Percentiles rank a stretch among this genome's conserved stretches.
Evolutionary conservation across 257 asterid species (phyloP).

Genomic region (Echium plantagineum): DNA sequence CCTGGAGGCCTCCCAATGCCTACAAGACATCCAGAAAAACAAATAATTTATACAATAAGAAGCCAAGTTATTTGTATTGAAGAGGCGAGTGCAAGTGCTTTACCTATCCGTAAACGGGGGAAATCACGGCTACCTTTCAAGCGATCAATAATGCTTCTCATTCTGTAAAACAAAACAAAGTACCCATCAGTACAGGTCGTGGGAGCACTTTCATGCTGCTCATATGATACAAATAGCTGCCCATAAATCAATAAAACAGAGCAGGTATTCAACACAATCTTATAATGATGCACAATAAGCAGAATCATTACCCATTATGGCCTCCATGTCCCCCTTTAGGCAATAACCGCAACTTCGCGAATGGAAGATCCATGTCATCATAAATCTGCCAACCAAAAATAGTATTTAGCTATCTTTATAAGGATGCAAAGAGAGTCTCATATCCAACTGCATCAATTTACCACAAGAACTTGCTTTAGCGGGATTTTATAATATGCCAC

Average conservation of each 20-base stretch:
- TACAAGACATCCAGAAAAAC: conserved; percentile 10
- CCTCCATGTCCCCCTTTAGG: conserved; percentile 99
- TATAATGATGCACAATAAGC: not conserved
- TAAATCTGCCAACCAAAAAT: conserved; percentile 41
- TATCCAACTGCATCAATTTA: conserved; percentile 20
- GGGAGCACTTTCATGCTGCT: not conserved
- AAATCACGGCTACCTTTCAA: conserved; percentile 74
- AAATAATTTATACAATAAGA: not conserved
- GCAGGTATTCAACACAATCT: too few relatives aligned
- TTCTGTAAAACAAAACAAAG: conserved; percentile 35
- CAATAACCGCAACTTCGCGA: conserved; percentile 66
- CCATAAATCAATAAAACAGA: conserved; percentile 23
- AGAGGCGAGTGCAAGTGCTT: not conserved
- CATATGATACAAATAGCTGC: conserved; percentile 14
- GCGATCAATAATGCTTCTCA: conserved; percentile 77
- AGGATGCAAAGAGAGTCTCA: not conserved
- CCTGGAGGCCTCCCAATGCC: conserved; percentile 98
- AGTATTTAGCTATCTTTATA: not conserved
- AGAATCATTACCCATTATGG: conserved; percentile 65
- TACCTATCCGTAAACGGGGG: conserved; percentile 89
- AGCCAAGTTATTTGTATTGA: not conserved
- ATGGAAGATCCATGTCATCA: conserved; percentile 93
- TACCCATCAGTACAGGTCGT: not conserved
- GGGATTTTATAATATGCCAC: conserved; percentile 94
- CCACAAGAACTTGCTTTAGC: conserved; percentile 84